These are phyloP conservation scores for Trebouxia sp. DNA, from an alignment of 139 green algal species.

Conservation along the genomic window DNA sequence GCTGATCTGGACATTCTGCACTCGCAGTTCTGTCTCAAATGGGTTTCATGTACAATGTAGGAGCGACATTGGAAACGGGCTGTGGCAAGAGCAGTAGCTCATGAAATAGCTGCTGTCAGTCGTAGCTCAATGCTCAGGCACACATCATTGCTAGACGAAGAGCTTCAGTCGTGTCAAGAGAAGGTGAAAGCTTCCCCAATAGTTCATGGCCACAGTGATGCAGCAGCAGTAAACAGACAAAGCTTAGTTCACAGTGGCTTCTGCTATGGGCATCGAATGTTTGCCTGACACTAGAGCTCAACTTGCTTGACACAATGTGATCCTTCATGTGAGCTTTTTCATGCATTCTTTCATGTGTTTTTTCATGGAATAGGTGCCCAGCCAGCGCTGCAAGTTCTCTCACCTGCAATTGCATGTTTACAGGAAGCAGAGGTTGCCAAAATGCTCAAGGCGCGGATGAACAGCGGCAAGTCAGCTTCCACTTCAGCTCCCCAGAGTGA, in stretches of 20 bases:
- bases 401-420: neutral
- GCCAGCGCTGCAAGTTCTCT: too few species aligned
- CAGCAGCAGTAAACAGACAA: too few species aligned
- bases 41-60: conserved; percentile 10
- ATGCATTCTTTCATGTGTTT: too few species aligned
- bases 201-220: too few species aligned
- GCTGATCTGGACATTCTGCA: neutral
- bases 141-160: neutral
- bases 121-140: conserved; percentile 6
- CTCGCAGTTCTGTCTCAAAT: neutral
- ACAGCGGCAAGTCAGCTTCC: neutral
- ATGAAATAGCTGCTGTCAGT: conserved; percentile 38
- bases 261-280: too few species aligned
- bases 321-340: too few species aligned
- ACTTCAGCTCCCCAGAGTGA: neutral
- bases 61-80: conserved; percentile 69
- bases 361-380: too few species aligned
- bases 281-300: too few species aligned
- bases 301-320: too few species aligned
- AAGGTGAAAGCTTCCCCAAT: neutral
- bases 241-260: too few species aligned
- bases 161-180: conserved; percentile 2
- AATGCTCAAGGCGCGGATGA: conserved; percentile 15
- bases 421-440: neutral
- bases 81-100: conserved; percentile 41